These are phyloP conservation scores for Ramaria rubella DNA, from an alignment of 768 basidiomycete species.

Conservation along the genomic window DNA sequence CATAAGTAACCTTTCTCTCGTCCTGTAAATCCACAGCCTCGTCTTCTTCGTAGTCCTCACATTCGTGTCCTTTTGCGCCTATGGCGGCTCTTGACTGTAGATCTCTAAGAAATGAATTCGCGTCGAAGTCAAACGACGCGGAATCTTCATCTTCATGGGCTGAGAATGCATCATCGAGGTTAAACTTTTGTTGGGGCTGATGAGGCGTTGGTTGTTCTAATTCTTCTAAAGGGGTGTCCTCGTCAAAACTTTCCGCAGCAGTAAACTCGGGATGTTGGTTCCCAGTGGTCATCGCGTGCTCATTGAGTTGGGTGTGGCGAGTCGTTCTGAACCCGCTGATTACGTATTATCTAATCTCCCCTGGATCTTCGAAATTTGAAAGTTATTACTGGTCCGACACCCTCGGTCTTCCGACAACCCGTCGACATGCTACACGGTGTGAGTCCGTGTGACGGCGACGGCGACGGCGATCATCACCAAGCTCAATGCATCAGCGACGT, in stretches of 20 bases:
- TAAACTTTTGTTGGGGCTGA: slow-evolving; percentile 2
- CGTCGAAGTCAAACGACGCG: slow-evolving; percentile 45
- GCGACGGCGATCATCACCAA: too few species aligned
- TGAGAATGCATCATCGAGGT: slow-evolving; percentile 66
- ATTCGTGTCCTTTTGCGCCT: slow-evolving; percentile 29
- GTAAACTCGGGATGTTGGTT: neutral
- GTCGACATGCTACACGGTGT: too few species aligned
- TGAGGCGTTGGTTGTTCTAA: neutral
- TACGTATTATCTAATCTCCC: too few species aligned
- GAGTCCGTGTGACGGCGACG: too few species aligned
- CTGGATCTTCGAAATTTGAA: too few species aligned
- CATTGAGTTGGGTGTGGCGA: neutral
- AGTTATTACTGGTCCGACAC: too few species aligned
- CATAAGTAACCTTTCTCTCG: slow-evolving; percentile 23
- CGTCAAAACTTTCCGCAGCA: neutral
- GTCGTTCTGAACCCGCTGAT: too few species aligned
- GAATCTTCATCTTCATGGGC: slow-evolving; percentile 46
- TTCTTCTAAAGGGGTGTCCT: neutral
- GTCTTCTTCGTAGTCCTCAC: slow-evolving; percentile 24
- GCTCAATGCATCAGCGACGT: too few species aligned
- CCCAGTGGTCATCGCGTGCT: neutral
- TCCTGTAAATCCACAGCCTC: slow-evolving; percentile 29
- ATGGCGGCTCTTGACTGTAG: slow-evolving; percentile 38
- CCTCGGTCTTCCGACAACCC: too few species aligned
- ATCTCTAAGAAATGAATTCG: slow-evolving; percentile 56